Percentiles rank a stretch among this genome's conserved stretches.
Evolutionary conservation across 2,329 filamentous ascomycete genomes (phyloP).

Genomic region (Epichloe coenophiala): DNA sequence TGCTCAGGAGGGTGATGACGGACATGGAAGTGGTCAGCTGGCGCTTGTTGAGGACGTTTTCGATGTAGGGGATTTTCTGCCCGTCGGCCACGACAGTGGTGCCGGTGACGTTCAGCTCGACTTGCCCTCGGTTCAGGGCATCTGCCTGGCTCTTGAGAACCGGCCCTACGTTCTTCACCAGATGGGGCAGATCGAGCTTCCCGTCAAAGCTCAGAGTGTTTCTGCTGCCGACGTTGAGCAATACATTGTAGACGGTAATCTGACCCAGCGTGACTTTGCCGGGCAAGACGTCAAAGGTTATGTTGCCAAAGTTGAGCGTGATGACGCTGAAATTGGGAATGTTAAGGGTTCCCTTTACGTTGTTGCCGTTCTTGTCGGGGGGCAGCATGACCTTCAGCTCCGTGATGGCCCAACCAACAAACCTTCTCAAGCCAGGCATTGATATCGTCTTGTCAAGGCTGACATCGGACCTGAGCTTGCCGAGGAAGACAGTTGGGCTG

Average conservation of each 20-base stretch:
- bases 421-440: constrained; percentile 25
- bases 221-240: constrained; percentile 30
- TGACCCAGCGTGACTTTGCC: constrained; percentile 27
- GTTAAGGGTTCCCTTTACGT: constrained; percentile 27
- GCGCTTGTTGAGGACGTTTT: constrained; percentile 27
- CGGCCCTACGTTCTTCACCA: constrained; percentile 27
- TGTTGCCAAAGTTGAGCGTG: constrained; percentile 29
- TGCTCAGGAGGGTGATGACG: constrained; percentile 24
- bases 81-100: constrained; percentile 29
- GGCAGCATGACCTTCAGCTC: constrained; percentile 27
- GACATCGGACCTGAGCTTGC: constrained; percentile 23
- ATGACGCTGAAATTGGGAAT: constrained; percentile 32
- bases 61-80: constrained; percentile 28
- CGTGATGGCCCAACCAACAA: constrained; percentile 24
- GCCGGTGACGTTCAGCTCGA: constrained; percentile 27
- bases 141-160: constrained; percentile 24
- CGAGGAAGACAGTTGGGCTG: constrained; percentile 23
- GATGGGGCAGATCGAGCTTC: constrained; percentile 24
- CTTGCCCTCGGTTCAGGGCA: constrained; percentile 24
- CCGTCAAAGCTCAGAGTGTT: constrained; percentile 28
- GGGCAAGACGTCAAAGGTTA: constrained; percentile 30
- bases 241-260: constrained; percentile 23
- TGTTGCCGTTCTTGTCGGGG: constrained; percentile 25
- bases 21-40: constrained; percentile 22
- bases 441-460: constrained; percentile 28